Conservation (phyloP, 768 basidiomycete species). For the Lentinula detonsa region DNA sequence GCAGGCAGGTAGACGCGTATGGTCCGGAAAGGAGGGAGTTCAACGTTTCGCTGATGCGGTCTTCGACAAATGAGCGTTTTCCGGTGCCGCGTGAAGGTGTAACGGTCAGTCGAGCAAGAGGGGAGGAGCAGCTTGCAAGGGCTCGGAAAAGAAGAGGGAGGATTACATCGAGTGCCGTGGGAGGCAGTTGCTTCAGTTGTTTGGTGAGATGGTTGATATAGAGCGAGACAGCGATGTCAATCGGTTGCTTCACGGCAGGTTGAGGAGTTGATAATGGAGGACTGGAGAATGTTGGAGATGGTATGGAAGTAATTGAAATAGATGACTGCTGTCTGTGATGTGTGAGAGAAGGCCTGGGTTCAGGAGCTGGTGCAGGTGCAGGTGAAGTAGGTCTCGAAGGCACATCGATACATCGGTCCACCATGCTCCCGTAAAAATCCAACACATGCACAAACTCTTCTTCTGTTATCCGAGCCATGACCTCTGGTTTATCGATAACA, state of each 20-base stretch:
- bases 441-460: conserved; percentile 51
- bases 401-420: conserved; percentile 45
- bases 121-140: conserved; percentile 56
- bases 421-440: conserved; percentile 52
- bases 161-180: conserved; percentile 25
- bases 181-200: conserved; percentile 6
- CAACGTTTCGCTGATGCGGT: conserved; percentile 50
- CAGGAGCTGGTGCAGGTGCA: not conserved
- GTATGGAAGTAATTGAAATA: conserved; percentile 3
- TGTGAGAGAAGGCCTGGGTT: not conserved
- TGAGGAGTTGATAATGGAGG: not conserved
- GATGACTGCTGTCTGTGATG: conserved; percentile 7
- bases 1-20: conserved; percentile 59
- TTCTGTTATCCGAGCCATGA: conserved; percentile 56
- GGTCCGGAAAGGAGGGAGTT: conserved; percentile 56
- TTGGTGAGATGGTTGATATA: conserved; percentile 5
- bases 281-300: conserved; percentile 2
- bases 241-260: conserved; percentile 1
- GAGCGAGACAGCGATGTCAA: not conserved
- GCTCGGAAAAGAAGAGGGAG: conserved; percentile 72
- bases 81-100: conserved; percentile 20
- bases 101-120: conserved; percentile 64
- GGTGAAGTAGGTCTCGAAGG: conserved; percentile 12
- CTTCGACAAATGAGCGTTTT: conserved; percentile 38
- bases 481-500: conserved; percentile 44